These are phyloP conservation scores for Trichosporon ovoides DNA, from an alignment of 1,284 basidiomycete species.

Conservation along the genomic window DNA sequence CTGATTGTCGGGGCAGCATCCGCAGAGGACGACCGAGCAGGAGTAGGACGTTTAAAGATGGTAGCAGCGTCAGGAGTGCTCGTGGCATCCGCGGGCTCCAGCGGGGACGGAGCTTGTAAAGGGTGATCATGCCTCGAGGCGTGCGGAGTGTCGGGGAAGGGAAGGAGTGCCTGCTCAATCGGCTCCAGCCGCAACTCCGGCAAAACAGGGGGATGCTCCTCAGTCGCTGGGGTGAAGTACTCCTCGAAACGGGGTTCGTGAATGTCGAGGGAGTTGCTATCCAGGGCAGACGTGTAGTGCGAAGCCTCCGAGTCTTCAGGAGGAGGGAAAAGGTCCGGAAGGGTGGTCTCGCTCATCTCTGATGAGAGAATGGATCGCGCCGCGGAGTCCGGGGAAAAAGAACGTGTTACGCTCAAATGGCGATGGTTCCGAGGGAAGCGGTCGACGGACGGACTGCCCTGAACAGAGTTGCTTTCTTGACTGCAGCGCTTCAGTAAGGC, in stretches of 20 bases:
- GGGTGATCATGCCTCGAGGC: neutral
- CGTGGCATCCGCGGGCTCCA: neutral
- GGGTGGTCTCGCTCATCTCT: conserved; percentile 17
- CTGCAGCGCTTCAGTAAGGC: neutral
- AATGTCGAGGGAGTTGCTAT: neutral
- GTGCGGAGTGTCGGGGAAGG: neutral
- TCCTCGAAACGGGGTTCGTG: neutral
- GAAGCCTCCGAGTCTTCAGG: conserved; percentile 15
- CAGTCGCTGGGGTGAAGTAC: neutral
- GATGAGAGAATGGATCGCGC: neutral
- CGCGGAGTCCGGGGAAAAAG: neutral
- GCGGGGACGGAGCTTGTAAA: neutral
- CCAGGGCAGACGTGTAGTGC: conserved; percentile 15
- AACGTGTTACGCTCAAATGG: conserved; percentile 1
- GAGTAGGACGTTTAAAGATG: neutral
- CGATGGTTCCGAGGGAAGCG: neutral
- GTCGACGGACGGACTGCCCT: neutral
- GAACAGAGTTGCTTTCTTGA: neutral
- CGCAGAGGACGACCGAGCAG: neutral
- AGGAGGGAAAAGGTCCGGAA: conserved; percentile 12
- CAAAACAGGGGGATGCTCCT: neutral
- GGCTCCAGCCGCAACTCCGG: neutral
- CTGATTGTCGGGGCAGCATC: neutral
- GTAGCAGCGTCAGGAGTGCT: neutral
- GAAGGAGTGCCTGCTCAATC: neutral